Base-by-base conservation (phyloP, 2,329 filamentous ascomycete species). In the Chaetomium strumarium region DNA sequence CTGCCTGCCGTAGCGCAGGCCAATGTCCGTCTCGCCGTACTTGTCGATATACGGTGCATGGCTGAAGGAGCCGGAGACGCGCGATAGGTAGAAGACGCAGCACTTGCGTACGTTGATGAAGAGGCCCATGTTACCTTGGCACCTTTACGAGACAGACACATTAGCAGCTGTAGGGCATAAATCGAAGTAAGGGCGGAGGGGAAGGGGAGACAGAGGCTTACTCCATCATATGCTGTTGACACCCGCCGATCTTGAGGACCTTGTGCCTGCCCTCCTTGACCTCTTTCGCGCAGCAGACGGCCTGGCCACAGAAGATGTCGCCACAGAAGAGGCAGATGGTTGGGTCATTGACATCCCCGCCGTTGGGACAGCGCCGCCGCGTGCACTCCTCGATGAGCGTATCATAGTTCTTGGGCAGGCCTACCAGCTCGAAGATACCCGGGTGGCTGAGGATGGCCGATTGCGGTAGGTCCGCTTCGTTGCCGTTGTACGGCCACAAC, bases 61-160 rank as follows among this genome's bases (percentile, higher is more conserved):
- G 58, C 86, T 85, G 74, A 87, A 99, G 24, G 87, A 90, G 37
- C 93, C 93, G 43, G 88, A 87, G 31, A 78, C 75, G 55, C 85
- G 83, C 71, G 96, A 90, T 51, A 95, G 75, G 68, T 95, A 95
- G 55, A 95, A 82, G 38, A 95, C 84, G 61, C 86, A 89, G 72
- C 95, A 97, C 73, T 97, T 97, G 60, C 93, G 87, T 62, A 99
- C 92, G 68, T 95, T 96, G 68, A 99, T 86, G 73, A 95, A 97
- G 33, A 96, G 75, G n/a, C 93, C 93, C 44, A 95, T 84, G 62
- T 90, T 90, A 57, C 84, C 82, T 65, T 93, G 90, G 68, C 92
- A 97, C 63, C 89, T 95, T 24, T 24, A 7, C 4, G 24, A 24
- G 58, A 68, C 61, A 68, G 11, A n/a, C 20, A 63, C 54, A 30